Percentiles rank a stretch among this genome's conserved stretches.
phyloP scores from a whole-genome alignment of 495 filamentous ascomycete genomes.

The Annulohypoxylon moriforme region DNA sequence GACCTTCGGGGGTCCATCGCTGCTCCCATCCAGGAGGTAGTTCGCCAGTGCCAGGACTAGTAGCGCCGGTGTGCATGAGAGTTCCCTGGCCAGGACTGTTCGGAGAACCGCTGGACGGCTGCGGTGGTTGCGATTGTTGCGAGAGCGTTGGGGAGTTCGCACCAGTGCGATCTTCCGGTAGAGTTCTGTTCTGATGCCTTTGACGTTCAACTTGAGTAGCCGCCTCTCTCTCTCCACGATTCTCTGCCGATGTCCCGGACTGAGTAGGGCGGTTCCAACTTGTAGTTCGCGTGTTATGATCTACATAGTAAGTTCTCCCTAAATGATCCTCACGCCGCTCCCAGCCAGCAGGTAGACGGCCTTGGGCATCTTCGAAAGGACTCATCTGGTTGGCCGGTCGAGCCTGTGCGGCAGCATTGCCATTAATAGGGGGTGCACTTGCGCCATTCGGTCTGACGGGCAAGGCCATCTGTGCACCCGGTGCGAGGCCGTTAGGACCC shows the following conservation, averaged over 20 bases:
- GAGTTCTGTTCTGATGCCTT: conserved; percentile 92
- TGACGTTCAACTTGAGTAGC: conserved; percentile 91
- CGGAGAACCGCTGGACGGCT: conserved; percentile 59
- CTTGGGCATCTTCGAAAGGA: conserved; percentile 95
- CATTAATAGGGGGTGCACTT: conserved; percentile 54
- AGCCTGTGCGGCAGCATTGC: conserved; percentile 36
- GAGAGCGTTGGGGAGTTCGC: conserved; percentile 89
- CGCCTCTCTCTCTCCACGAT: conserved; percentile 81
- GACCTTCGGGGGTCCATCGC: conserved; percentile 91
- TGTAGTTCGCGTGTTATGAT: conserved; percentile 96
- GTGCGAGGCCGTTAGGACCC: conserved; percentile 52
- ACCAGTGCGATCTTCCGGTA: conserved; percentile 95
- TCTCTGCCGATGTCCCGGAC: conserved; percentile 80
- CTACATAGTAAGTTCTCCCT: conserved; percentile 98
- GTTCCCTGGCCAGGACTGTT: conserved; percentile 70
- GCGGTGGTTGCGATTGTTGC: conserved; percentile 64
- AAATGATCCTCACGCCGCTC: conserved; percentile 96
- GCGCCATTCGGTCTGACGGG: conserved; percentile 55
- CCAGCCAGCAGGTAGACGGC: conserved; percentile 92
- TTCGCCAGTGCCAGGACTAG: conserved; percentile 93
- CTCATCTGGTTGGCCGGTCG: conserved; percentile 73
- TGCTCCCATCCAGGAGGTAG: conserved; percentile 97
- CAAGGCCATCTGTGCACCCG: conserved; percentile 47
- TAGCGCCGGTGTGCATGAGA: conserved; percentile 95
- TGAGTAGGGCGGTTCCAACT: conserved; percentile 93